phyloP scores from a whole-genome alignment of 805 yeast genomes.

The Kuraishia ogatae region DNA sequence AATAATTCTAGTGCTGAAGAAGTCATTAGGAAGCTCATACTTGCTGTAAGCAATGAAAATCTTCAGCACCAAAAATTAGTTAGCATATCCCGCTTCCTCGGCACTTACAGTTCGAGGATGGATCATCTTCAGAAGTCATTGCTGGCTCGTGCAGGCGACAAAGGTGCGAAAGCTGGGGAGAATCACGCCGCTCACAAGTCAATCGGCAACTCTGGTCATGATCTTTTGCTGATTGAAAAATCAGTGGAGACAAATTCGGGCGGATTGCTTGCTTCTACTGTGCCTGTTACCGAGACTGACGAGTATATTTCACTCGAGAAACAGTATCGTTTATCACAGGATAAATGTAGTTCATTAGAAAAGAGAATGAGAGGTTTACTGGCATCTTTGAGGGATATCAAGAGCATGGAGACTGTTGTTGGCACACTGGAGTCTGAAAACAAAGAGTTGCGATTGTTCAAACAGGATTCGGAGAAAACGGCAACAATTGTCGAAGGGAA shows the following conservation, averaged over 20 bases:
- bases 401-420: neutral
- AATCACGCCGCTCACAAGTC: neutral
- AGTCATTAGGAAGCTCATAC: conserved; percentile 43
- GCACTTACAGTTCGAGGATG: conserved; percentile 29
- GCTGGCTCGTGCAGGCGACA: neutral
- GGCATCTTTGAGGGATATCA: neutral
- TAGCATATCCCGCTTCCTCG: conserved; percentile 46
- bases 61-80: conserved; percentile 48
- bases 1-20: conserved; percentile 47
- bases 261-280: neutral
- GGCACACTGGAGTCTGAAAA: neutral
- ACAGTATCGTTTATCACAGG: neutral
- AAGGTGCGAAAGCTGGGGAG: neutral
- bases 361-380: neutral
- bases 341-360: neutral
- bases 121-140: neutral
- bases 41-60: conserved; percentile 48
- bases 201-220: neutral
- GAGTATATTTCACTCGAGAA: neutral
- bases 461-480: neutral
- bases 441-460: neutral
- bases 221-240: neutral
- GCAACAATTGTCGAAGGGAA: neutral
- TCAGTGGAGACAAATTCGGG: neutral
- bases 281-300: neutral